A percentile compares a stretch with the other conserved stretches of the same genome.
Conservation (phyloP, 139 green algal species). For the Asterochloris erici region DNA sequence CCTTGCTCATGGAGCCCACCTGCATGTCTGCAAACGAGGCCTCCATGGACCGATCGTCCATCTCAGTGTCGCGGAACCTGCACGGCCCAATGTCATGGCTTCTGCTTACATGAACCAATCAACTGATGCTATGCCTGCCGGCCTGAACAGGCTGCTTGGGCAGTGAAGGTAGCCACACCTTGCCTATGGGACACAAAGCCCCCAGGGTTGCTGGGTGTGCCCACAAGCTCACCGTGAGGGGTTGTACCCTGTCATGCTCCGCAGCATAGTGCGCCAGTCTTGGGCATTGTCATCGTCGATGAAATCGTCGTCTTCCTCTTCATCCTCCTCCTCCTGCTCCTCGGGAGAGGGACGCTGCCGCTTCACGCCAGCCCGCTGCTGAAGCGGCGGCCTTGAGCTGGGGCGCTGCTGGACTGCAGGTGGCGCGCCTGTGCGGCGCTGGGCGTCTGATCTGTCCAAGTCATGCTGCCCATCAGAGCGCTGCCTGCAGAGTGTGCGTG, state of each 20-base stretch:
- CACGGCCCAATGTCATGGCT: not conserved
- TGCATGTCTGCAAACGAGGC: constrained; percentile 5
- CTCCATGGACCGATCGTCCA: constrained; percentile 20
- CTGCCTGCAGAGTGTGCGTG: no score
- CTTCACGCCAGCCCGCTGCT: no score
- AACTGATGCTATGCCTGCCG: not conserved
- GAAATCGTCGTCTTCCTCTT: constrained; percentile 2
- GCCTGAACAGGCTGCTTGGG: not conserved
- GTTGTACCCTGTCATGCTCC: constrained; percentile 18
- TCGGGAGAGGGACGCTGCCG: not conserved
- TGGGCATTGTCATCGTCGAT: constrained; percentile 9
- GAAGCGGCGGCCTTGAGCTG: no score
- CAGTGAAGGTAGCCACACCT: not conserved
- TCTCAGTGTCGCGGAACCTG: constrained; percentile 13
- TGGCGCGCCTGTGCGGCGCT: no score
- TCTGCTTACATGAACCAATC: no score
- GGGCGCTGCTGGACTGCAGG: no score
- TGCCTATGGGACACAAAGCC: not conserved
- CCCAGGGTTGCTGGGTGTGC: not conserved
- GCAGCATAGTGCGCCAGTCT: constrained; percentile 7
- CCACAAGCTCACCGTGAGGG: constrained; percentile 8
- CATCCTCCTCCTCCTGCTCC: constrained; percentile 10
- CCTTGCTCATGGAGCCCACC: not conserved
- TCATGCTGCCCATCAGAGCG: no score
- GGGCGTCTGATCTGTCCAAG: no score